Percentiles rank a stretch among this genome's conserved stretches.
Conservation (phyloP, 1,139 yeast species). For the Debaryomyces nepalensis region DNA sequence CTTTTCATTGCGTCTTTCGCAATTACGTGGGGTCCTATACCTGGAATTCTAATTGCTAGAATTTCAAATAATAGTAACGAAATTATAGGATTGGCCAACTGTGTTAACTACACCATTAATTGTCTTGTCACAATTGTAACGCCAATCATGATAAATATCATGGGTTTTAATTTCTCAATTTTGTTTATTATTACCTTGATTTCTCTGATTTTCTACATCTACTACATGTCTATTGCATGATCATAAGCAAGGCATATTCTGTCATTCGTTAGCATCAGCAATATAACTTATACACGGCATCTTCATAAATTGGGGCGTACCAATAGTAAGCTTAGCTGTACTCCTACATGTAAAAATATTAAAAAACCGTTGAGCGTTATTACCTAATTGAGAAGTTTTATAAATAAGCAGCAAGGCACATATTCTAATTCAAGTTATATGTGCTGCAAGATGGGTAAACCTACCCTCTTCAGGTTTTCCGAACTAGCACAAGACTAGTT, state of each 20-base stretch:
- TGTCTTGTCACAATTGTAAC: conserved; percentile 30
- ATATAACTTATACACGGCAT: conserved; percentile 8
- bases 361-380: conserved; percentile 9
- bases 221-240: conserved; percentile 10
- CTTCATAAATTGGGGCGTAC: background rate
- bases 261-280: no score
- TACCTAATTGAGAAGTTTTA: conserved; percentile 4
- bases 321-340: background rate
- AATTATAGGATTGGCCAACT: conserved; percentile 29
- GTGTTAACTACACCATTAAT: conserved; percentile 31
- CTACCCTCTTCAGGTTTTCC: background rate
- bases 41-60: conserved; percentile 31
- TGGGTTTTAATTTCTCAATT: conserved; percentile 27
- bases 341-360: conserved; percentile 3
- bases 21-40: conserved; percentile 40
- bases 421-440: conserved; percentile 2
- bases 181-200: conserved; percentile 25
- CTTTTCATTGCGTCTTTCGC: conserved; percentile 32
- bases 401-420: conserved; percentile 6
- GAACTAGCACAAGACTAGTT: background rate
- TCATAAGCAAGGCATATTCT: no score
- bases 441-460: background rate
- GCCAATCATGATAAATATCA: conserved; percentile 26
- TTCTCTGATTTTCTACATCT: conserved; percentile 23
- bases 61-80: conserved; percentile 27